Conservation (phyloP, 495 filamentous ascomycete genomes). For the Neurospora pannonica region DNA sequence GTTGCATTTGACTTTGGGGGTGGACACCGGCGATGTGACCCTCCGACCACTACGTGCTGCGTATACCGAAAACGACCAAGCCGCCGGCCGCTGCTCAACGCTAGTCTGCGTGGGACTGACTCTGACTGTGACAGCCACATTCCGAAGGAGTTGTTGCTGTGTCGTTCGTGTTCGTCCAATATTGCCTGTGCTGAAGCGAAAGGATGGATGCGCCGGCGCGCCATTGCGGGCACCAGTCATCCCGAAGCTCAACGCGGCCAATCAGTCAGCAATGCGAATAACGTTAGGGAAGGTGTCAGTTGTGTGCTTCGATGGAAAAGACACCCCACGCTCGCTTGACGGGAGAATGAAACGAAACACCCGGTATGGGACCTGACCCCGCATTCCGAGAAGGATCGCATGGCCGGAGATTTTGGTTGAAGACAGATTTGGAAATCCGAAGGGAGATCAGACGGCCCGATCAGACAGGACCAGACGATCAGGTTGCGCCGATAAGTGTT, state of each 20-base stretch:
- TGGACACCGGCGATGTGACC: neutral
- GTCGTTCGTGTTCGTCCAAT: neutral
- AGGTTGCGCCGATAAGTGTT: neutral
- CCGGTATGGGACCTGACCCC: neutral
- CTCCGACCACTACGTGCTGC: neutral
- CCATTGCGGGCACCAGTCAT: neutral
- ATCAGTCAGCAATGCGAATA: neutral
- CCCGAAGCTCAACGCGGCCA: neutral
- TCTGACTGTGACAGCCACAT: neutral
- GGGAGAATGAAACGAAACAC: neutral
- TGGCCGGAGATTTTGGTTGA: neutral
- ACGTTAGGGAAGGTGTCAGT: neutral
- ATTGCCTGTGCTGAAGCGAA: neutral
- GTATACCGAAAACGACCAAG: neutral
- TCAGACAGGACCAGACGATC: neutral
- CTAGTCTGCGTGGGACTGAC: neutral
- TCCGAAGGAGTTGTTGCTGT: neutral
- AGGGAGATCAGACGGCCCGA: neutral
- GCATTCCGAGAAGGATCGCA: neutral
- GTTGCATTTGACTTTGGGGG: neutral
- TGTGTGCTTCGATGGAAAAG: neutral
- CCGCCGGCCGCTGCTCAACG: neutral
- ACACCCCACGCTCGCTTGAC: constrained; percentile 1
- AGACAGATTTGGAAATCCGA: neutral
- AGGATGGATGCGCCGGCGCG: neutral